Evolutionary conservation across 805 yeast species (phyloP).

Genomic region (Ogataea thermomethanolica): DNA sequence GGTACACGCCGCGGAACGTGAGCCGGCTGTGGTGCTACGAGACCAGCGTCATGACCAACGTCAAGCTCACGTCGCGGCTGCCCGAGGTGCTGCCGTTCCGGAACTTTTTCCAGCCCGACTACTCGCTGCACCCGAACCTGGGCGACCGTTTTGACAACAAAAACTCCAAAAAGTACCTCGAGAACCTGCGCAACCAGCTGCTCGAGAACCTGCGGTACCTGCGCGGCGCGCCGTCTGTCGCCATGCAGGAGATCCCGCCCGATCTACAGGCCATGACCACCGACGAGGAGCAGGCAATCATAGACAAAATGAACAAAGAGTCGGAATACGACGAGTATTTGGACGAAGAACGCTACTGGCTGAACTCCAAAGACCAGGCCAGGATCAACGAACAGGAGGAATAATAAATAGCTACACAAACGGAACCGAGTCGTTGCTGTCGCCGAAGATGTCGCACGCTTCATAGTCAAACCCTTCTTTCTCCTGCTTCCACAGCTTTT

Average conservation of each 20-base stretch:
- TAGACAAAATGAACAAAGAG: slow-evolving; percentile 35
- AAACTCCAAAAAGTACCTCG: slow-evolving; percentile 78
- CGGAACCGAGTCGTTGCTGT: slow-evolving; percentile 36
- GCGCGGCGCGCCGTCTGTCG: slow-evolving; percentile 92
- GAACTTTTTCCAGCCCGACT: slow-evolving; percentile 87
- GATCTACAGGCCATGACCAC: slow-evolving; percentile 40
- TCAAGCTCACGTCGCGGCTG: slow-evolving; percentile 66
- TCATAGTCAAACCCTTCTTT: slow-evolving; percentile 26
- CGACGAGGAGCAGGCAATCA: slow-evolving; percentile 41
- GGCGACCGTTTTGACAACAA: slow-evolving; percentile 81
- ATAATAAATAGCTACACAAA: slow-evolving; percentile 25
- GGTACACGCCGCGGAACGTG: slow-evolving; percentile 94
- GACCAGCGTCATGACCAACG: slow-evolving; percentile 83
- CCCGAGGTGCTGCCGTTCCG: slow-evolving; percentile 75
- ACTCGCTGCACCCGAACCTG: slow-evolving; percentile 79
- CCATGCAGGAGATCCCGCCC: slow-evolving; percentile 89
- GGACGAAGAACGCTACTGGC: slow-evolving; percentile 37
- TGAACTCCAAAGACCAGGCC: slow-evolving; percentile 38
- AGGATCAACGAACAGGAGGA: slow-evolving; percentile 34
- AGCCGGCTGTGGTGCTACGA: slow-evolving; percentile 95
- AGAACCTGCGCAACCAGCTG: slow-evolving; percentile 68
- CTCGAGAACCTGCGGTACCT: slow-evolving; percentile 77
- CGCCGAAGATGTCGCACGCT: slow-evolving; percentile 26
- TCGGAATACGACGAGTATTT: slow-evolving; percentile 31
- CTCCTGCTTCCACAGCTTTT: slow-evolving; percentile 32